Percentiles rank a stretch among this genome's conserved stretches.
Evolutionary conservation across 768 basidiomycete species (phyloP).

Genomic region (Boletus tylopilopsis): DNA sequence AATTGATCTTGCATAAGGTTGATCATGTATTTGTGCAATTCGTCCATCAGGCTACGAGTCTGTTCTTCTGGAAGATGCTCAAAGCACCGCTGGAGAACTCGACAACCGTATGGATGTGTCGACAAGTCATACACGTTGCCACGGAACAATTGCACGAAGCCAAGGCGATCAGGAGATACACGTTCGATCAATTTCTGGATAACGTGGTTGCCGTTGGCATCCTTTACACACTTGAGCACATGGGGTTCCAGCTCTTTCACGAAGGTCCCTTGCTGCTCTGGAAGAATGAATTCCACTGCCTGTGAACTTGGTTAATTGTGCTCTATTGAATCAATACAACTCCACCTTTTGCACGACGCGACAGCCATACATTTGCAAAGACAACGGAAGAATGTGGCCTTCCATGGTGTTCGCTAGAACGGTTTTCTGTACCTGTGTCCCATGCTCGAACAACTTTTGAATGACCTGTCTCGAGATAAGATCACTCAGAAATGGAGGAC

Average conservation of each 20-base stretch:
- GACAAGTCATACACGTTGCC: conserved; percentile 79
- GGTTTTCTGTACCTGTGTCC: conserved; percentile 70
- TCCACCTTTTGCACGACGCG: conserved; percentile 89
- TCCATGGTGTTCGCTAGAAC: conserved; percentile 71
- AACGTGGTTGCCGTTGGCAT: conserved; percentile 94
- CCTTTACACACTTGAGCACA: conserved; percentile 82
- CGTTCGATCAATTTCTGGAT: conserved; percentile 87
- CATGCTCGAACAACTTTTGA: conserved; percentile 90
- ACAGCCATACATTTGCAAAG: conserved; percentile 94
- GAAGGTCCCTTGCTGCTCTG: conserved; percentile 73
- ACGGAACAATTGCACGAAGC: conserved; percentile 70
- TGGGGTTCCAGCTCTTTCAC: conserved; percentile 77
- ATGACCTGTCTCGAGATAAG: conserved; percentile 57
- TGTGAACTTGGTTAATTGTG: conserved; percentile 30
- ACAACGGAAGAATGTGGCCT: conserved; percentile 69
- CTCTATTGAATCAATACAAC: neutral
- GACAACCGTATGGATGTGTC: conserved; percentile 89
- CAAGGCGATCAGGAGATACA: conserved; percentile 70
- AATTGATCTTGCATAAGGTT: conserved; percentile 88
- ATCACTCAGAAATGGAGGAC: neutral
- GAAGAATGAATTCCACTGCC: conserved; percentile 79
- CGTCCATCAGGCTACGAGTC: conserved; percentile 72
- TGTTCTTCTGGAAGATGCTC: conserved; percentile 74
- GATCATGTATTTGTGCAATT: conserved; percentile 67
- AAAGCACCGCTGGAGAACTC: conserved; percentile 90